These are phyloP conservation scores for Pyrenula aspistea DNA, from an alignment of 495 filamentous ascomycete species.

Conservation along the genomic window DNA sequence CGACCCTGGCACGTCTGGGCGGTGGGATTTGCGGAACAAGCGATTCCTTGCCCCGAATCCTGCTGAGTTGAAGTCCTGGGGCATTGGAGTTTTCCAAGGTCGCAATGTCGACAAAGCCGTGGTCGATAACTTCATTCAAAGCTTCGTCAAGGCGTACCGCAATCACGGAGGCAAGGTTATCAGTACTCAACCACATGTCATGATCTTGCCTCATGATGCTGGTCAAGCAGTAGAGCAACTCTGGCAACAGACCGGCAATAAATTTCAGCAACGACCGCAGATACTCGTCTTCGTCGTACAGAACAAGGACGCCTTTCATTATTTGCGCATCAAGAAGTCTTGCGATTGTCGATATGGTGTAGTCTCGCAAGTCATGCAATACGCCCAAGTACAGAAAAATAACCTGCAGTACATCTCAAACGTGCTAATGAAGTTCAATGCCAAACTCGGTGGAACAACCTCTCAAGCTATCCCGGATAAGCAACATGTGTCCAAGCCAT, in stretches of 20 bases:
- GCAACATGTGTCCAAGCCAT: constrained; percentile 21
- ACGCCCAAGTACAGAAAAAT: constrained; percentile 11
- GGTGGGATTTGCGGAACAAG: constrained; percentile 76
- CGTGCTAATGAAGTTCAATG: constrained; percentile 64
- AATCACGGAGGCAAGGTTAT: constrained; percentile 59
- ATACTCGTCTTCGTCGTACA: constrained; percentile 53
- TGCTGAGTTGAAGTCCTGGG: constrained; percentile 54
- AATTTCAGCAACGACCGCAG: constrained; percentile 37
- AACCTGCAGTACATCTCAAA: constrained; percentile 51
- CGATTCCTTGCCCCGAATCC: constrained; percentile 56
- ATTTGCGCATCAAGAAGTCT: constrained; percentile 50
- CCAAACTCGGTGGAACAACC: constrained; percentile 57
- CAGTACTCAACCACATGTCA: constrained; percentile 16
- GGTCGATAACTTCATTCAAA: constrained; percentile 41
- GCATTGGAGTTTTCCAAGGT: constrained; percentile 42
- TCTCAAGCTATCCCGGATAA: constrained; percentile 36
- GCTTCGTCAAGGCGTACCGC: constrained; percentile 50
- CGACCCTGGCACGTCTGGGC: constrained; percentile 50
- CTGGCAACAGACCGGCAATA: constrained; percentile 35
- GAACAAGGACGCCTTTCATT: constrained; percentile 28
- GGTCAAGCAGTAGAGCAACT: constrained; percentile 39
- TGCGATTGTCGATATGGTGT: constrained; percentile 49
- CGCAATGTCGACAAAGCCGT: constrained; percentile 28
- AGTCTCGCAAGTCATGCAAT: constrained; percentile 45
- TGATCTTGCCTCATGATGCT: constrained; percentile 28